Evolutionary conservation across 768 basidiomycete genomes (phyloP), one percentile per base, ranked within the genome.

Genomic region (Mycena polygramma): DNA sequence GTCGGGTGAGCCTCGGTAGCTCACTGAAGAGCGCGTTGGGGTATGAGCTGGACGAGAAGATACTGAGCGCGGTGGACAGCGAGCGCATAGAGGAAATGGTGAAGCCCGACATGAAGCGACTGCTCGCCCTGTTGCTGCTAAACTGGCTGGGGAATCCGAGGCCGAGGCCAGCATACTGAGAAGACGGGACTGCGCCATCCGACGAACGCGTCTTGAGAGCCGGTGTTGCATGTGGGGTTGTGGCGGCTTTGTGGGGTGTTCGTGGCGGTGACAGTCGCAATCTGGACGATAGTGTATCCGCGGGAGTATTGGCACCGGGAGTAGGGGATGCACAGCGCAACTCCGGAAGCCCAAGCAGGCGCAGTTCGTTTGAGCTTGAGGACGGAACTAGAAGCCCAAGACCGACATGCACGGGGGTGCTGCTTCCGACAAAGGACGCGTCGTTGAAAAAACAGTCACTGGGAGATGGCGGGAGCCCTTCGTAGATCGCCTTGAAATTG

Each of bases 401-500:
- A 26, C 62, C 62, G 17, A 68, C 19, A 45, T 35, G 62, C 1
- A 17, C 19, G 2, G 68, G 62, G 49, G 68, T 58, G 30, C 30
- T 30, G 30, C n/a, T 46, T 2, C 51, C 41, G 10, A 57, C 1
- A 14, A 51, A n/a, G 0, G 55, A 41, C 0, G 15, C 39, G 36
- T 63, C 61, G 39, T 57, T 35, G 62, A 69, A 69, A 48, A 63
- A 69, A 20, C 17, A 51, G 55, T 69, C 68, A 43, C 68, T 58
- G 4, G 48, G 55, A 1, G 68, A 69, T 4, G 57, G 62, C 19
- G 68, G 68, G n/a, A 69, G 49, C 17, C 68, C 68, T 41, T 63
- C 62, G 35, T 26, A 69, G 5, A 52, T 49, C 0, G 45, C 62
- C 68, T 69, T 45, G 7, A 51, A 17, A 14, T 2, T 8, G 19